Evolutionary conservation across 805 yeast species (phyloP).

Genomic region (Kuraishia piskuri): DNA sequence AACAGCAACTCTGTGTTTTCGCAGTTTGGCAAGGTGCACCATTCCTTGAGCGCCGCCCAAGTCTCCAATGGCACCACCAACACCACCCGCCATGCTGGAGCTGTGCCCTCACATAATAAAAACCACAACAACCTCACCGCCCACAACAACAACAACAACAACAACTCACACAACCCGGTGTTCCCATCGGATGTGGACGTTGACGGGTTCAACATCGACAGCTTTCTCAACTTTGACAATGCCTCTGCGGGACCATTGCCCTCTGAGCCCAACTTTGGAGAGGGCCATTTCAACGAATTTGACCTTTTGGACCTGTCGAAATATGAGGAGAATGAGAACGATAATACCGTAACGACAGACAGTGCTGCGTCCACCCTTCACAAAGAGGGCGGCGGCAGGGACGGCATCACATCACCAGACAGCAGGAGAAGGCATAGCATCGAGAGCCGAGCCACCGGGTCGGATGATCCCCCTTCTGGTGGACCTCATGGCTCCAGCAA

Average conservation of each 20-base stretch:
- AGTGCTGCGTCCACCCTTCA: background rate
- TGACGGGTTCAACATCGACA: conserved; percentile 22
- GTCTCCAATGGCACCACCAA: background rate
- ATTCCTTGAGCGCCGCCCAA: background rate
- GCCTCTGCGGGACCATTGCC: background rate
- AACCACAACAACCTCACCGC: conserved; percentile 1
- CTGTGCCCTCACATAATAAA: background rate
- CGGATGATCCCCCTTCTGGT: background rate
- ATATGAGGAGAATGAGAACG: conserved; percentile 11
- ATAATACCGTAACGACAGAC: background rate
- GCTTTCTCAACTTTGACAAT: conserved; percentile 22
- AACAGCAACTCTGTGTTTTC: conserved; percentile 13
- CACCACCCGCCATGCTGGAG: background rate
- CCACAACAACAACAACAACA: conserved; percentile 3
- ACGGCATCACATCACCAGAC: background rate
- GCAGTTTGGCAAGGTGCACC: conserved; percentile 6
- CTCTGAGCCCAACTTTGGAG: background rate
- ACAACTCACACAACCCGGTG: conserved; percentile 1
- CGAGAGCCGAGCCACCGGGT: conserved; percentile 2
- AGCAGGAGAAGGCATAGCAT: background rate
- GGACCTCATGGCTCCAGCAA: background rate
- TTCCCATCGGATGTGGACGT: conserved; percentile 6
- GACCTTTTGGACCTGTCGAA: conserved; percentile 20
- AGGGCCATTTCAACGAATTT: conserved; percentile 8
- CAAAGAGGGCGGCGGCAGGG: background rate